phyloP scores from a whole-genome alignment of 257 asterid species.

The Lantana camara region DNA sequence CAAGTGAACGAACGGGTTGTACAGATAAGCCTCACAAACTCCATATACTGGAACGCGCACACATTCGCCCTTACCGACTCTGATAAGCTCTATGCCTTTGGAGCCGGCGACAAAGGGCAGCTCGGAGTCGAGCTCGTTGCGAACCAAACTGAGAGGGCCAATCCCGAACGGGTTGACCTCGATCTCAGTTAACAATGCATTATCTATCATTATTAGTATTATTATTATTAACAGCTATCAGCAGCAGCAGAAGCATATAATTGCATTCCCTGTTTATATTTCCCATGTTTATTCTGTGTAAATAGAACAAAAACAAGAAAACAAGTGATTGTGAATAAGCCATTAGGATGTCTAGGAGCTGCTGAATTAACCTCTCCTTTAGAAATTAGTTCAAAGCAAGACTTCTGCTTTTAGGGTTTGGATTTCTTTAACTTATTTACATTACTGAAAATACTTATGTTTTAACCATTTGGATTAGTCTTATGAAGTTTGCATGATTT shows the following conservation, averaged over 20 bases:
- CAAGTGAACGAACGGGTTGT: constrained; percentile 81
- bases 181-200: constrained; percentile 56
- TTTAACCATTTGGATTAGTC: constrained; percentile 9
- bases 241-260: neutral
- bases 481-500: constrained; percentile 15
- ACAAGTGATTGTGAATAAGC: constrained; percentile 54
- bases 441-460: constrained; percentile 24
- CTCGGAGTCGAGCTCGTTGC: constrained; percentile 75
- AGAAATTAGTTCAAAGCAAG: constrained; percentile 33
- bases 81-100: constrained; percentile 88
- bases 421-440: constrained; percentile 24
- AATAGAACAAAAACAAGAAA: constrained; percentile 33
- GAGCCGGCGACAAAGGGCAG: constrained; percentile 98
- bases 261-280: constrained; percentile 36
- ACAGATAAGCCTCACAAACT: constrained; percentile 92
- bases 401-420: constrained; percentile 18
- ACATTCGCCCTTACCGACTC: constrained; percentile 94
- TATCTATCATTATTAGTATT: constrained; percentile 1
- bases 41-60: constrained; percentile 96
- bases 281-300: constrained; percentile 37
- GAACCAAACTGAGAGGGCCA: constrained; percentile 76
- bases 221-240: neutral
- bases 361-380: constrained; percentile 45
- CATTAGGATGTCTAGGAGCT: constrained; percentile 42
- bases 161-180: constrained; percentile 72